Base-by-base conservation (phyloP, 805 yeast genomes). In the Candida morakotiae region DNA sequence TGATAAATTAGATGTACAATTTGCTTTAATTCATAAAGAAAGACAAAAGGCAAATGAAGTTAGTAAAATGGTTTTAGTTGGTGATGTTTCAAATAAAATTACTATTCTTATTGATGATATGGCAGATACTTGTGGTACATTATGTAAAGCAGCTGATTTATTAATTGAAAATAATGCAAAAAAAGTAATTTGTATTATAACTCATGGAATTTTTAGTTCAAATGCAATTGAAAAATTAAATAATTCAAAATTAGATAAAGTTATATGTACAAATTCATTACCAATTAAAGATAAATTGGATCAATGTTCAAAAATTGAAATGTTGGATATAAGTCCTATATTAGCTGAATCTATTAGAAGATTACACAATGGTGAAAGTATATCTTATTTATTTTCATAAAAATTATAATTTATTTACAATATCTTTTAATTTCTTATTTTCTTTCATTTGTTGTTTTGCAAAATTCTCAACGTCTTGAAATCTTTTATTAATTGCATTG, bases 51-150 rank as follows among this genome's bases (percentile, higher is more conserved):
- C 98, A 34, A 91, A 91, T 56, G 98, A 91, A 64, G 95, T 91
- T 9, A 81, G 93, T 13, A 73, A 85, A 50, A 91, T 91, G 98
- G 96, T 91, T 18, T 71, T 91, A 23, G 98, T 91, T 30, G 98
- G 98, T 46, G 97, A 89, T 59, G 98, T 91, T 28, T 66, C 77
- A 3, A 79, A 80, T 42, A 87, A 86, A 60, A 75, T 81, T 4
- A 89, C 97, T 62, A 71, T 93, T 17, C 67, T 91, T 44, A 86
- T 91, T 23, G 98, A 91, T 60, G 98, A 91, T 58, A 93, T 91
- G 94, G 98, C 98, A 26, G 98, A 91, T 56, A 91, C 98, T 4
- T 91, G 98, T 64, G 98, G 98, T 28, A 91, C 98, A 2, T 69
- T 91, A 47, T 93, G 87, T 45, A 91, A 91, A 62, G 98, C 98